Conservation (phyloP, 441 rosid genomes). For the Populus hybrid region DNA sequence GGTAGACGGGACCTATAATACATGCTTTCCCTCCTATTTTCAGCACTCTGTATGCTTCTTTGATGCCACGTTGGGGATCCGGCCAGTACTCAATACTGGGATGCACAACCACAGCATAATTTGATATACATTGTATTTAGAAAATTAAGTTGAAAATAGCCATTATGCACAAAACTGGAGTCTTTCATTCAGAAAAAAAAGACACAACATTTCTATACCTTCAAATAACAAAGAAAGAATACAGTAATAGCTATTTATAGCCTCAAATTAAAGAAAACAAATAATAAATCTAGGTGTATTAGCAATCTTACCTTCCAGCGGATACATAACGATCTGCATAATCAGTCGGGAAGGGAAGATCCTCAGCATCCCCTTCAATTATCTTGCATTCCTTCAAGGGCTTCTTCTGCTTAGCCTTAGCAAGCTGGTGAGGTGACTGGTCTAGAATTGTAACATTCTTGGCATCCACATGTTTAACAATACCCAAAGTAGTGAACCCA, state of each 20-base stretch:
- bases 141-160: not conserved
- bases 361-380: constrained; percentile 55
- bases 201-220: not conserved
- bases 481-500: constrained; percentile 53
- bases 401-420: constrained; percentile 51
- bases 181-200: not conserved
- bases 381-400: constrained; percentile 51
- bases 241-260: not conserved
- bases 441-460: constrained; percentile 51
- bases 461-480: constrained; percentile 54
- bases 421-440: constrained; percentile 55
- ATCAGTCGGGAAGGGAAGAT: constrained; percentile 50
- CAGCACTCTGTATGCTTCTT: constrained; percentile 90
- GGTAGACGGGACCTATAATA: constrained; percentile 87
- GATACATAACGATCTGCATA: constrained; percentile 50
- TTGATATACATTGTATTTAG: not conserved
- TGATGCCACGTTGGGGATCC: constrained; percentile 93
- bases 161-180: not conserved
- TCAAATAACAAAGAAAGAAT: not conserved
- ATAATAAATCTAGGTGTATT: not conserved
- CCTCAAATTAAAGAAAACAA: not conserved
- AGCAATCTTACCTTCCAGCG: constrained; percentile 43
- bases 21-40: constrained; percentile 90
- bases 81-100: constrained; percentile 98
- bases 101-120: not conserved